Evolutionary conservation across 805 yeast genomes (phyloP), one percentile per base, ranked within the genome.

Genomic region (Candida verbasci): DNA sequence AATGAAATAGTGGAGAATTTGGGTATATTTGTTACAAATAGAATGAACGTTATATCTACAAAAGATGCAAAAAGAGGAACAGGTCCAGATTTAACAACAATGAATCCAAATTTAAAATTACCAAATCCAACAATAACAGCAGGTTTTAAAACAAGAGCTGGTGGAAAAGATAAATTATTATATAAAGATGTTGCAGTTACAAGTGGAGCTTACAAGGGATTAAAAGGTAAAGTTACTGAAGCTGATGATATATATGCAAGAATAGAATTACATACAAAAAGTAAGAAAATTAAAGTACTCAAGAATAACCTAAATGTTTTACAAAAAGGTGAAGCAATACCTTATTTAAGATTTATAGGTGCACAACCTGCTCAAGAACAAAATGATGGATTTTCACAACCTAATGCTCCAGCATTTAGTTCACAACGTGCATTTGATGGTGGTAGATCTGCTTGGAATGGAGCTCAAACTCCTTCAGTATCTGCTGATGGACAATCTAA

Each of bases 161-260:
- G 80, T 37, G 96, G 95, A 7, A 78, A 95, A 47, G 96, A 87
- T 57, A 76, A 76, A 32, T 78, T 94, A 20, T 53, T 93, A 24
- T 84, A 86, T 48, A 87, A 86, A 53, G 82, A 83, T 40, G 96
- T 93, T 16, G 78, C 87, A 45, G 84, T 93, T 33, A 77, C 86
- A 25, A 80, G 84, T 52, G 87, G 96, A n/a, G 93, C 95, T 21
- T 87, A 91, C 59, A 93, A 93, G 64, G 97, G 98, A 31, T 78
- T 87, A 48, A 80, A 82, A 65, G 98, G 98, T 56, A 84, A 86
- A 46, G 86, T 93, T 29, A 83, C 85, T 47, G 97, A 93, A 55
- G 87, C 96, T 8, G 93, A 87, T 50, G 98, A 94, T 44, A 83
- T 83, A 10, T 76, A 74, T 47, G 97, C 97, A 1, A 76, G 97